Evolutionary conservation across 140 eudicot species (phyloP), one percentile per base, ranked within the genome.

Genomic region (Artemisia princeps): DNA sequence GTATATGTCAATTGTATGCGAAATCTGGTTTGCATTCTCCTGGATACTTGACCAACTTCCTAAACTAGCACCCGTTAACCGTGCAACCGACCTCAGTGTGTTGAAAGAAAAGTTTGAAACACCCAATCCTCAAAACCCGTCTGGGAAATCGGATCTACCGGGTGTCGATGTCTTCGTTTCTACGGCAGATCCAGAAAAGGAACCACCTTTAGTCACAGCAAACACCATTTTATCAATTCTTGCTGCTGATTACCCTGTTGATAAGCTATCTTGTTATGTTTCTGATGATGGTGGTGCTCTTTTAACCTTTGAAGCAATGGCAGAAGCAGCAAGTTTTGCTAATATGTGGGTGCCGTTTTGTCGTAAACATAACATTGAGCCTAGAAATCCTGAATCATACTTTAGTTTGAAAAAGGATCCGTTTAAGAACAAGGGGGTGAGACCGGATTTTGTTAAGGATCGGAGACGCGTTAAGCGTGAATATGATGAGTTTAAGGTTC

Each of bases 271-370:
- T 1, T 91, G 97, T 60, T 91, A 91, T 44, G 95, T 91, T n/a
- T 91, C 97, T 63, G 97, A 91, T 60, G 96, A 87, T n/a, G 97
- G 97, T 13, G 97, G 97, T n/a, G 94, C 97, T 12, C 95, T 91
- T 53, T 65, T 91, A 49, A 85, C 97, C 3, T 87, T 91, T 45
- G 97, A 91, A 75, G 97, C 97, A 63, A 85, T 91, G 96, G 97
- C 96, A 0, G 97, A 91, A 71, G 97, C 97, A 2, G 97, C 97
- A 6, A 91, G 97, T 22, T 91, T 87, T 71, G 95, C 97, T 3
- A 81, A 87, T 69, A 20, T 87, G 56, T 91, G 97, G 97, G 95
- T 85, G 53, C 97, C 97, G 1, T 91, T 91, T 66, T 91, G 97
- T 55, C 79, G 97, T 19, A 91, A 91, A 28, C 97, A 91, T 70